Evolutionary conservation across 108 stramenopile species (phyloP).

Genomic region (Skeletonema costatum): DNA sequence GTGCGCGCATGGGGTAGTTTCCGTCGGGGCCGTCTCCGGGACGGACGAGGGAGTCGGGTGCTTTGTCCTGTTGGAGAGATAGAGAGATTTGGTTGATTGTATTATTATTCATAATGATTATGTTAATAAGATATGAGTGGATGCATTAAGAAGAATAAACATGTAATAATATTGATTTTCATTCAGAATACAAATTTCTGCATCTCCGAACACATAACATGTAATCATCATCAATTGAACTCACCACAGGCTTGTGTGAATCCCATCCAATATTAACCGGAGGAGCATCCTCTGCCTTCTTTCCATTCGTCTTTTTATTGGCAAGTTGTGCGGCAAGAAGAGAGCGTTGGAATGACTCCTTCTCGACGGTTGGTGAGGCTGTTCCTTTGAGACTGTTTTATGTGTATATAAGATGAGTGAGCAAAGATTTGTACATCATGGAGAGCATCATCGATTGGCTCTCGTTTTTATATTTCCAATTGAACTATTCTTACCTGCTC

Average conservation of each 20-base stretch:
- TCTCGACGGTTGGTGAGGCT: conserved; percentile 23
- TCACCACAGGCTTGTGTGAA: conserved; percentile 82
- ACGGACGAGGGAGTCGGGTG: conserved; percentile 73
- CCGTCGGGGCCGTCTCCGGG: conserved; percentile 92
- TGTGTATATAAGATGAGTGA: neutral
- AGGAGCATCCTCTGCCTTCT: conserved; percentile 68
- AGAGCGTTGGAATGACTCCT: conserved; percentile 38
- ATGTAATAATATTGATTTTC: too few relatives aligned
- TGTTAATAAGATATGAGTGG: neutral
- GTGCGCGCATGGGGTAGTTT: conserved; percentile 92
- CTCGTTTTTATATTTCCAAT: neutral
- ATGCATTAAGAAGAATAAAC: too few relatives aligned
- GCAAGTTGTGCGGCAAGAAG: conserved; percentile 42
- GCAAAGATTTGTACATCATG: neutral
- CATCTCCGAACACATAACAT: neutral
- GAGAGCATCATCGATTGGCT: neutral
- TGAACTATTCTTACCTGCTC: neutral
- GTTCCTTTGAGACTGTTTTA: conserved; percentile 1
- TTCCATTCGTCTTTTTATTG: conserved; percentile 43
- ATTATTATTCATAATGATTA: too few relatives aligned
- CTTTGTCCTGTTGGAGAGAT: conserved; percentile 27
- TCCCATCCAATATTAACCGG: conserved; percentile 92
- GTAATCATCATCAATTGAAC: neutral
- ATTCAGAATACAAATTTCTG: neutral
- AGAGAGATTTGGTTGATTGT: neutral